A percentile compares a stretch with the other conserved stretches of the same genome.
Evolutionary conservation across 2,329 filamentous ascomycete species (phyloP).

Genomic region (Clonostachys rosea): DNA sequence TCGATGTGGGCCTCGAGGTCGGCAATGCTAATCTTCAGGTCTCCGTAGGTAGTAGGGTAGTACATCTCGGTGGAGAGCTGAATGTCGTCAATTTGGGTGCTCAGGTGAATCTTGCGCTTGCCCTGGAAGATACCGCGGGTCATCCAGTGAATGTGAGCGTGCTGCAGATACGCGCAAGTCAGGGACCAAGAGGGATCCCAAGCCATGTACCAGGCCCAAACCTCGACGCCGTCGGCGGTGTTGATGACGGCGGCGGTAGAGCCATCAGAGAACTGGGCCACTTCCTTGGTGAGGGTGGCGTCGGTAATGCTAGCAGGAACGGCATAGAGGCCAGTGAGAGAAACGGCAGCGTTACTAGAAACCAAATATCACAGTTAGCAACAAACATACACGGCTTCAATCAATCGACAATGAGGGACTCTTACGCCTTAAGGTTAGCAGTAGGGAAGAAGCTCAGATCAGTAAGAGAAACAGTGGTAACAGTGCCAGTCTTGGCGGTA

Average conservation of each 20-base stretch:
- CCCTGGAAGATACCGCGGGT: constrained; percentile 54
- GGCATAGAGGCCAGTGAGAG: constrained; percentile 49
- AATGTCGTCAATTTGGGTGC: constrained; percentile 59
- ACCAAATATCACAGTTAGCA: not conserved
- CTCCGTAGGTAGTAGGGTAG: constrained; percentile 36
- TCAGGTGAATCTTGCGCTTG: constrained; percentile 49
- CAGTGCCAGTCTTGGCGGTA: constrained; percentile 3
- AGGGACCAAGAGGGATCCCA: constrained; percentile 37
- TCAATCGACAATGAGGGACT: not conserved
- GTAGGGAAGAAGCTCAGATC: constrained; percentile 47
- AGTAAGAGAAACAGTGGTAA: constrained; percentile 39
- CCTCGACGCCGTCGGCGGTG: constrained; percentile 48
- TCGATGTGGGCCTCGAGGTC: constrained; percentile 40
- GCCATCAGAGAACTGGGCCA: constrained; percentile 45
- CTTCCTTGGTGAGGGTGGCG: constrained; percentile 41
- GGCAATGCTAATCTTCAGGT: constrained; percentile 40
- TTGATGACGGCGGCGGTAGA: constrained; percentile 56
- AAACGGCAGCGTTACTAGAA: constrained; percentile 33
- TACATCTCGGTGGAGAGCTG: constrained; percentile 49
- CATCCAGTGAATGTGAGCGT: constrained; percentile 59
- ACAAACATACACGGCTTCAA: not conserved
- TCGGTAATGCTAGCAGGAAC: constrained; percentile 53
- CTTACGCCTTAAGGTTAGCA: constrained; percentile 43
- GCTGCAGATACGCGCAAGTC: constrained; percentile 53
- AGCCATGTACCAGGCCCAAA: constrained; percentile 57